Evolutionary conservation across 192 early-diverging fungal species (phyloP), one percentile per base, ranked within the genome.

Genomic region (Mortierella antarctica): DNA sequence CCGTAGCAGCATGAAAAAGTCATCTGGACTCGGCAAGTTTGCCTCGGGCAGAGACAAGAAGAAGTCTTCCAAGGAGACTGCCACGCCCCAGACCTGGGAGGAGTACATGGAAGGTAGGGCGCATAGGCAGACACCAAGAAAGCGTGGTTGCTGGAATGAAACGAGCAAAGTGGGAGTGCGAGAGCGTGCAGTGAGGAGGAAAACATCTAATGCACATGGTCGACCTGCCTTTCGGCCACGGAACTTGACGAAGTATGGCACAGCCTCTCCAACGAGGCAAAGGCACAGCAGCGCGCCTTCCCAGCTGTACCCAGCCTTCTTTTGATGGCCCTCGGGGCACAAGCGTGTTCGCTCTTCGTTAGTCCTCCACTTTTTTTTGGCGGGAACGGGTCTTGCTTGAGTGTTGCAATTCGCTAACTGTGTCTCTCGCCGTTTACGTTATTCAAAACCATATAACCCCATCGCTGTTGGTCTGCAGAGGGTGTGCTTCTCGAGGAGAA

Each of bases 401-500:
- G 15, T 40, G 46, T 48, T 55, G 53, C 4, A 6, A 46, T 57
- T 53, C 11, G 13, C 9, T 51, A 47, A 53, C 17, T 67, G 49
- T 64, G 11, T 40, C 48, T 44, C 8, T 31, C 13, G 11, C 44
- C 12, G 39, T 15, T 62, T 57, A 40, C 14, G 5, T 45, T 41
- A 57, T 12, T 67, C 65, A 40, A 23, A 42, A 17, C 57, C 39
- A 18, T 7, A 23, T n/a, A 7, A 15, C 12, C 45, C 8, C 63
- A 18, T 58, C 40, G 40, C 14, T 53, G 14, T 39, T 23, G 5
- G 7, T 31, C 20, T 51, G 20, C 56, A 89, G 88, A 87, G 74
- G 88, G 83, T 42, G 83, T 89, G 21, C 82, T 81, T 65, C 69
- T 82, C 20, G 88, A 89, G 53, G 88, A 89, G 46, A 84, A 87